Evolutionary conservation across 148 eudicot genomes (phyloP).

Genomic region (Dysphania ambrosioides): DNA sequence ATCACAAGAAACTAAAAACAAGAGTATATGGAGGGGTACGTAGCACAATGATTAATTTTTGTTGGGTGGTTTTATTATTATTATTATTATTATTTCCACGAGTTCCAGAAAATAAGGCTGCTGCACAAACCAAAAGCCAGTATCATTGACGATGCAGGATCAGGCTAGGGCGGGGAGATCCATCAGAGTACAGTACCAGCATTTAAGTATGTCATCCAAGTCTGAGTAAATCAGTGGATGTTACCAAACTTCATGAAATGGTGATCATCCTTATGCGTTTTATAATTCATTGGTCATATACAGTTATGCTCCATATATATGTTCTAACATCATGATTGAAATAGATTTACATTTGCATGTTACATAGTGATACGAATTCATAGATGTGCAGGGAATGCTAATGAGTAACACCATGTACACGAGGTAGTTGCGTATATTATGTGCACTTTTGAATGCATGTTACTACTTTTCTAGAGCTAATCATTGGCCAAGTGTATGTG

Average conservation of each 20-base stretch:
- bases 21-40: neutral
- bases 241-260: neutral
- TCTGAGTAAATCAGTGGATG: neutral
- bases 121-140: neutral
- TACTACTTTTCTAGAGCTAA: too few relatives aligned
- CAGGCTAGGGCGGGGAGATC: neutral
- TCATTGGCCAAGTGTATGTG: too few relatives aligned
- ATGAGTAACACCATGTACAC: neutral
- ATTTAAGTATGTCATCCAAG: neutral
- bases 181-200: neutral
- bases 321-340: neutral
- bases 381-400: neutral
- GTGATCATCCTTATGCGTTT: neutral
- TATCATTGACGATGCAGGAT: conserved; percentile 15
- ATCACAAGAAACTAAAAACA: neutral
- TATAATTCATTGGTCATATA: neutral
- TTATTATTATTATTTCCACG: conserved; percentile 3
- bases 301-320: neutral
- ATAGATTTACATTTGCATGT: neutral
- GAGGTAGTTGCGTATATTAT: too few relatives aligned
- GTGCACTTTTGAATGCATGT: too few relatives aligned
- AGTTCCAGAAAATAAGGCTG: conserved; percentile 22
- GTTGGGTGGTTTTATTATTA: conserved; percentile 16
- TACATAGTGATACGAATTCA: neutral
- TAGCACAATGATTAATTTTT: conserved; percentile 17